A percentile compares a stretch with the other conserved stretches of the same genome.
phyloP scores from a whole-genome alignment of 192 early-diverging fungal species.

The Allomyces macrogynus region DNA sequence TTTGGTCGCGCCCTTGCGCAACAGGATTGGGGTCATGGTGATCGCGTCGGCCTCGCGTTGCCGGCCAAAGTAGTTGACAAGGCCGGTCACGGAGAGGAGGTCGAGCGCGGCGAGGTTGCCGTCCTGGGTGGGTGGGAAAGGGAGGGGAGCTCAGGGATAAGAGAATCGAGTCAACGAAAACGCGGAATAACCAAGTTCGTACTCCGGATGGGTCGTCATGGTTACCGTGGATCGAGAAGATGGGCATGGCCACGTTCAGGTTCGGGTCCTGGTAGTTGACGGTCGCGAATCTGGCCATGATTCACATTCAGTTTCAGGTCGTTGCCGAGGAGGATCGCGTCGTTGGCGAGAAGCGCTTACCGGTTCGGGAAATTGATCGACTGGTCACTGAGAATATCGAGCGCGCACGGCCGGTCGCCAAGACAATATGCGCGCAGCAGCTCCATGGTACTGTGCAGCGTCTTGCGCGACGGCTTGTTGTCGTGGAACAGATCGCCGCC shows the following conservation, averaged over 20 bases:
- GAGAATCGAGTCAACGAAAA: not conserved
- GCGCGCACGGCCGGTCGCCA: conserved; percentile 38
- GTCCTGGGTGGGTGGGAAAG: conserved; percentile 13
- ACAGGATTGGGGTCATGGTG: conserved; percentile 51
- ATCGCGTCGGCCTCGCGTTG: conserved; percentile 51
- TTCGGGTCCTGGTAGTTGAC: conserved; percentile 81
- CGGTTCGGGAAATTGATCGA: conserved; percentile 40
- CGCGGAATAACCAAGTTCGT: not conserved
- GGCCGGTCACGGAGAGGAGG: conserved; percentile 48
- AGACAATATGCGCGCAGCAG: conserved; percentile 46
- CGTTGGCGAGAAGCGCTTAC: conserved; percentile 10
- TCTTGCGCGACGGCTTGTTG: conserved; percentile 67
- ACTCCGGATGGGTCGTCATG: conserved; percentile 83
- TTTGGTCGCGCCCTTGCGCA: conserved; percentile 54
- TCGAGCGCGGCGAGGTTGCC: conserved; percentile 69
- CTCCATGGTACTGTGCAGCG: conserved; percentile 44
- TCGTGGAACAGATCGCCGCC: conserved; percentile 95
- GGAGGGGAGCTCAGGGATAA: not conserved
- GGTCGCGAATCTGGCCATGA: conserved; percentile 19
- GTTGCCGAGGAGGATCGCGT: not conserved
- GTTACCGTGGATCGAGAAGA: conserved; percentile 94
- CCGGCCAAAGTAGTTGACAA: conserved; percentile 88
- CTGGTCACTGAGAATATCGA: conserved; percentile 64
- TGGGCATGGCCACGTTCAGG: conserved; percentile 58
- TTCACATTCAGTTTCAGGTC: not conserved